Base-by-base conservation (phyloP, 2,329 filamentous ascomycete species). In the Aspergillus glaucus region DNA sequence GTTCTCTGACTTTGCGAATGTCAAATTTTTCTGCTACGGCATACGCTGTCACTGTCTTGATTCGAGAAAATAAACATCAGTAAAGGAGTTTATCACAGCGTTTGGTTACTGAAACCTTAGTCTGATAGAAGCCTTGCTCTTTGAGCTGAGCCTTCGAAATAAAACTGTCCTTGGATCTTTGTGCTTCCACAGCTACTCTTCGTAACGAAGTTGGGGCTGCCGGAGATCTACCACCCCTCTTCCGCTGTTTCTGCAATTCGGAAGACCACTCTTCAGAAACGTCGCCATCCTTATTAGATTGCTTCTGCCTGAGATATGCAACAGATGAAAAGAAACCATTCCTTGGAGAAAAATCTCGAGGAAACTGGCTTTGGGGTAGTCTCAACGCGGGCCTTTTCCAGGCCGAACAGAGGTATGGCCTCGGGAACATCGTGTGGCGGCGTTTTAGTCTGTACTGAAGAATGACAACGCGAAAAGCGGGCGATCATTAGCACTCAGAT, bases 171-270 rank as follows among this genome's bases (percentile, higher is more conserved):
- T 72, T 76, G 50, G 73, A 80, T 56, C 71, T 74, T 70, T 95
- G 89, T 15, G 91, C 90, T 60, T 93, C 89, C 15, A 89, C 86
- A 28, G 91, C 89, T 10, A 95, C 89, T 50, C 90, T 81, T 48
- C 92, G 83, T 28, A 96, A 75, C 2, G 88, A 93, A 53, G 85
- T 86, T 56, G 89, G 87, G 41, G 81, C 73, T 21, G 76, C 74
- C 3, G 78, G 73, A 21, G 72, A 71, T 52, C 79, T 69, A n/a
- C 66, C 61, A 6, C 68, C 65, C 54, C 79, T 78, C 49, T 76
- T 74, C 60, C 74, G 76, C 58, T 71, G 62, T 15, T 67, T 65
- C 41, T 65, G 64, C 3, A 51, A 44, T 34, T 64, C 60, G 14
- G 49, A 32, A 14, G 48, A 32, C 14, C 46, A 36, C 17, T 59